phyloP scores from a whole-genome alignment of 106 monocot species.

The Apostasia ramifera region DNA sequence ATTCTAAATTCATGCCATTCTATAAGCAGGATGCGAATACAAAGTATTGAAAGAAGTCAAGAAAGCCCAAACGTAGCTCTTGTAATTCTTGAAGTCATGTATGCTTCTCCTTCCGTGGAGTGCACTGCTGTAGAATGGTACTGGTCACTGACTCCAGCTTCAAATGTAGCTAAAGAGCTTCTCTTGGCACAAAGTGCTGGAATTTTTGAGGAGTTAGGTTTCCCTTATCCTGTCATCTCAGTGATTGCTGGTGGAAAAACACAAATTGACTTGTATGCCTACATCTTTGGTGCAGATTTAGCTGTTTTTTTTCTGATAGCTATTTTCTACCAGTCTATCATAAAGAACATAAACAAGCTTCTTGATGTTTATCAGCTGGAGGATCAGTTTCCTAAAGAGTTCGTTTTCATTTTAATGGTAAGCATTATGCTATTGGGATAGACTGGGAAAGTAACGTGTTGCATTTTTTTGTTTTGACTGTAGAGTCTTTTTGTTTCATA shows the following conservation, averaged over 20 bases:
- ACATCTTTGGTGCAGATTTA: slow-evolving; percentile 94
- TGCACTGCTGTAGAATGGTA: slow-evolving; percentile 47
- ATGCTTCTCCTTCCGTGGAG: slow-evolving; percentile 57
- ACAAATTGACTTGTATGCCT: slow-evolving; percentile 90
- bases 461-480: too few relatives aligned
- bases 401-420: slow-evolving; percentile 96
- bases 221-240: slow-evolving; percentile 78
- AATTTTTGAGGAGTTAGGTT: slow-evolving; percentile 55
- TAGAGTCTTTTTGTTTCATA: too few relatives aligned
- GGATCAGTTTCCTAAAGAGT: slow-evolving; percentile 97
- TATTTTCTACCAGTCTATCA: slow-evolving; percentile 91
- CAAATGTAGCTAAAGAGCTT: slow-evolving; percentile 85
- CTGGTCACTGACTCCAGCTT: slow-evolving; percentile 76
- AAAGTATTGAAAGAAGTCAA: slow-evolving; percentile 89
- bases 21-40: slow-evolving; percentile 66
- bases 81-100: slow-evolving; percentile 90
- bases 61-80: slow-evolving; percentile 58
- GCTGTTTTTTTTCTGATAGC: slow-evolving; percentile 94
- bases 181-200: slow-evolving; percentile 38
- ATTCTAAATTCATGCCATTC: slow-evolving; percentile 33
- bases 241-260: slow-evolving; percentile 90
- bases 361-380: slow-evolving; percentile 96
- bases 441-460: too few relatives aligned
- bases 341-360: slow-evolving; percentile 91
- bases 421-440: slow-evolving; percentile 1